phyloP scores from a whole-genome alignment of 495 filamentous ascomycete genomes.

The Penicillium canescens region DNA sequence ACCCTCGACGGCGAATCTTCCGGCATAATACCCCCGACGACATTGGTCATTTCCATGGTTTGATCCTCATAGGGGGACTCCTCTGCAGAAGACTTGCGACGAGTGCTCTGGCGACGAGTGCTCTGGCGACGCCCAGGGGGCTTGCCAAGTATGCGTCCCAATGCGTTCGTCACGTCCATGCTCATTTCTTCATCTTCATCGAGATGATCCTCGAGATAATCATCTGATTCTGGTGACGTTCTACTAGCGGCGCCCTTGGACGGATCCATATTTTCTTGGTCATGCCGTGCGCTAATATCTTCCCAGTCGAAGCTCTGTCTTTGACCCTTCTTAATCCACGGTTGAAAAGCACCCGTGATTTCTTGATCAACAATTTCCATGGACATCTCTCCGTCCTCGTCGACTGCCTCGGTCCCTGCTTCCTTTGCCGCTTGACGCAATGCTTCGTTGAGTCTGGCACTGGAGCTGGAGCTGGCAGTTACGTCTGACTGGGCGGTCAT shows the following conservation, averaged over 20 bases:
- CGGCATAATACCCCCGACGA: slow-evolving; percentile 63
- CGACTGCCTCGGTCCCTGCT: slow-evolving; percentile 65
- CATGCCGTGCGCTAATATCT: slow-evolving; percentile 51
- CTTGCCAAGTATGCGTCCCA: slow-evolving; percentile 77
- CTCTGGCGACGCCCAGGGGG: slow-evolving; percentile 35
- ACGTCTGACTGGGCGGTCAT: slow-evolving; percentile 54
- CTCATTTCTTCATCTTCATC: slow-evolving; percentile 66
- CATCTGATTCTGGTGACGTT: slow-evolving; percentile 19
- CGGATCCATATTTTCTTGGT: slow-evolving; percentile 64
- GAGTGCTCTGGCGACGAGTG: slow-evolving; percentile 32
- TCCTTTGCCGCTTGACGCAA: slow-evolving; percentile 72
- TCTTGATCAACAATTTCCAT: slow-evolving; percentile 80
- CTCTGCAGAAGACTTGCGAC: slow-evolving; percentile 39
- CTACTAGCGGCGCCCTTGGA: slow-evolving; percentile 31
- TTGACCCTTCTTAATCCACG: slow-evolving; percentile 60
- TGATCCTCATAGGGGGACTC: slow-evolving; percentile 55
- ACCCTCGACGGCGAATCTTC: slow-evolving; percentile 34
- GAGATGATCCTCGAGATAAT: slow-evolving; percentile 21
- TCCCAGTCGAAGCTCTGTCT: slow-evolving; percentile 48
- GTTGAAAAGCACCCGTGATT: slow-evolving; percentile 72
- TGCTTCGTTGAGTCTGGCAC: slow-evolving; percentile 69
- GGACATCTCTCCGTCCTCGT: slow-evolving; percentile 59
- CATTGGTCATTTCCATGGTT: slow-evolving; percentile 79
- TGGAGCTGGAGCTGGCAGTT: slow-evolving; percentile 63
- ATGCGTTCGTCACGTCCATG: slow-evolving; percentile 80